Percentiles rank a stretch among this genome's conserved stretches.
phyloP scores from a whole-genome alignment of 2,329 filamentous ascomycete genomes.

The Ceratocystis cacaofunesta region DNA sequence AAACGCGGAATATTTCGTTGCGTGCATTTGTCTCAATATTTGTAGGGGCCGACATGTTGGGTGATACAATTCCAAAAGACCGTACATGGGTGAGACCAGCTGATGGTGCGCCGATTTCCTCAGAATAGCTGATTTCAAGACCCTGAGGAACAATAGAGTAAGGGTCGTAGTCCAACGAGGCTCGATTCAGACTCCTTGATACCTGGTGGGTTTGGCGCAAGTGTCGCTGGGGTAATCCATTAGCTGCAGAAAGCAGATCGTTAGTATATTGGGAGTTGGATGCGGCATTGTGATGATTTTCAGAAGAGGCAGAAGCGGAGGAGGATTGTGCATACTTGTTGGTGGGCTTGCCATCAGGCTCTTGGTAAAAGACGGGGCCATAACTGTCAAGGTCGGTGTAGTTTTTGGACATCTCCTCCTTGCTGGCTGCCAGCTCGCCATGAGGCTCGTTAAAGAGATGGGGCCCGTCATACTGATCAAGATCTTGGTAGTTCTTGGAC shows the following conservation, averaged over 20 bases:
- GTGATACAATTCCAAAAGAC: conserved; percentile 21
- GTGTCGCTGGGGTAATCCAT: neutral
- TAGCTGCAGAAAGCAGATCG: conserved; percentile 6
- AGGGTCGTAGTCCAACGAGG: conserved; percentile 9
- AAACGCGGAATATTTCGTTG: conserved; percentile 19
- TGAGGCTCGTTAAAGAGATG: conserved; percentile 9
- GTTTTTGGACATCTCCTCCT: conserved; percentile 25
- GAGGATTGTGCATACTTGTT: conserved; percentile 20
- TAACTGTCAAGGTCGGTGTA: conserved; percentile 32
- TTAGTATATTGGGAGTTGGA: conserved; percentile 7
- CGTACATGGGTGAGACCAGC: conserved; percentile 4
- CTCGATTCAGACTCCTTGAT: too few species aligned
- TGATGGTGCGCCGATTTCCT: conserved; percentile 27
- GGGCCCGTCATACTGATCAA: conserved; percentile 24
- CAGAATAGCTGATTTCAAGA: conserved; percentile 32
- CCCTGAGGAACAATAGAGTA: conserved; percentile 34
- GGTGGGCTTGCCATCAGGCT: conserved; percentile 24
- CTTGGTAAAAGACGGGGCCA: conserved; percentile 25
- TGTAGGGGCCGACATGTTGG: conserved; percentile 10
- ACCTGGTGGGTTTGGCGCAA: neutral
- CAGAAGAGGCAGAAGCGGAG: neutral
- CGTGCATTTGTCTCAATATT: conserved; percentile 33
- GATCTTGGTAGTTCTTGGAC: conserved; percentile 27
- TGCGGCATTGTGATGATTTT: conserved; percentile 3
- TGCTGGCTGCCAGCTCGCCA: conserved; percentile 18